These are phyloP conservation scores for Exophiala xenobiotica DNA, from an alignment of 2,329 filamentous ascomycete genomes.

Conservation along the genomic window DNA sequence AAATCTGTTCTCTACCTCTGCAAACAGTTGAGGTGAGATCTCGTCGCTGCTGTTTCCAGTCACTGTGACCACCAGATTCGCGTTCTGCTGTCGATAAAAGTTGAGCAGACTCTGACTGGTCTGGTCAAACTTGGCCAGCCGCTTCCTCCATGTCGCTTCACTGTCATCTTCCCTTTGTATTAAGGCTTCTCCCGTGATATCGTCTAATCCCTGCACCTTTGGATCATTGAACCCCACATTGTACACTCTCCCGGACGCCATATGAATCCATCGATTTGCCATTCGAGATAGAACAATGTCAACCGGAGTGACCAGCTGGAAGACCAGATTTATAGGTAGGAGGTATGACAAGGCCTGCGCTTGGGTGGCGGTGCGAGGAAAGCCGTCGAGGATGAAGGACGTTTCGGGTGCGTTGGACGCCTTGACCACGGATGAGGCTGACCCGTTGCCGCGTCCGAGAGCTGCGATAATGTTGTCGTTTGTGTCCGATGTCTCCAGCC, in stretches of 20 bases:
- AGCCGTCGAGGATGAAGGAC: conserved; percentile 94
- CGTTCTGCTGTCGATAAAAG: conserved; percentile 72
- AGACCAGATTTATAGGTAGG: conserved; percentile 91
- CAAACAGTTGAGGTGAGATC: conserved; percentile 85
- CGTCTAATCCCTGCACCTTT: conserved; percentile 75
- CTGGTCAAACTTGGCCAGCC: conserved; percentile 81
- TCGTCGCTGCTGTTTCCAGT: conserved; percentile 89
- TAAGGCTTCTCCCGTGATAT: conserved; percentile 84
- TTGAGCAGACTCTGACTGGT: conserved; percentile 81
- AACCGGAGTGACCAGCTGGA: conserved; percentile 81
- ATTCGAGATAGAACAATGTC: conserved; percentile 87
- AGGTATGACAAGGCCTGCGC: conserved; percentile 74
- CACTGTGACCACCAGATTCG: conserved; percentile 79
- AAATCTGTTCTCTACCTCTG: conserved; percentile 80
- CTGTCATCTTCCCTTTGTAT: conserved; percentile 82
- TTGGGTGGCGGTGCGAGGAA: conserved; percentile 83
- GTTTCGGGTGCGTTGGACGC: conserved; percentile 67
- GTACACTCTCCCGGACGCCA: conserved; percentile 86
- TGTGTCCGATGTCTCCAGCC: conserved; percentile 59
- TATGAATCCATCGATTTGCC: conserved; percentile 88
- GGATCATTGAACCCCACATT: conserved; percentile 92
- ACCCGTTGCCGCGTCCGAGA: conserved; percentile 45
- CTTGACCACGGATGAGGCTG: conserved; percentile 34
- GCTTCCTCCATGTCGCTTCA: conserved; percentile 77
- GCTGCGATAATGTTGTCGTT: conserved; percentile 34